phyloP scores from a whole-genome alignment of 116 monocot species.

The Dioscorea cayenensis region DNA sequence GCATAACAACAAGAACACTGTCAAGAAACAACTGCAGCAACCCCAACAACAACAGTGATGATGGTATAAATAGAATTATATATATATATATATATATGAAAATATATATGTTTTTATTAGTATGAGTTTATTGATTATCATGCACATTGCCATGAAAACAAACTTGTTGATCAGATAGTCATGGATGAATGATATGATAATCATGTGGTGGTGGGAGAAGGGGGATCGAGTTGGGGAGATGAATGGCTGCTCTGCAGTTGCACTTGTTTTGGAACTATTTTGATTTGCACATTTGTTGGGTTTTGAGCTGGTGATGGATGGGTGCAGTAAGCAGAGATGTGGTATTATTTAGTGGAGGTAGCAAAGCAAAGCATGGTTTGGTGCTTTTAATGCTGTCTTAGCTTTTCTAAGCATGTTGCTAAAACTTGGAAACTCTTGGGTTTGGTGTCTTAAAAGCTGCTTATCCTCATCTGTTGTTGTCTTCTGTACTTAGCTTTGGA shows the following conservation, averaged over 20 bases:
- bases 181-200: not conserved
- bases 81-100: too few relatives aligned
- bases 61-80: too few relatives aligned
- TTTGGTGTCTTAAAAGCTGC: constrained; percentile 2
- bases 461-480: not conserved
- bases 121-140: too few relatives aligned
- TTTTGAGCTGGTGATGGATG: not conserved
- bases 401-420: constrained; percentile 1
- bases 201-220: not conserved
- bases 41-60: constrained; percentile 1
- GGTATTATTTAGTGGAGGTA: not conserved
- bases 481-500: not conserved
- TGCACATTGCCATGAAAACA: too few relatives aligned
- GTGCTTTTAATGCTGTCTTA: constrained; percentile 3
- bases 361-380: not conserved
- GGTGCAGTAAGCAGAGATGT: not conserved
- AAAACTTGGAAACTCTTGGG: not conserved
- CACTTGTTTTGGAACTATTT: not conserved
- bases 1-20: constrained; percentile 39
- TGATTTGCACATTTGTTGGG: not conserved
- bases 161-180: not conserved
- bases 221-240: not conserved
- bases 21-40: constrained; percentile 11
- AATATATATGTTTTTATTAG: too few relatives aligned
- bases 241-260: not conserved